phyloP scores from a whole-genome alignment of 305 asterid genomes.

The Plantago coronopus region DNA sequence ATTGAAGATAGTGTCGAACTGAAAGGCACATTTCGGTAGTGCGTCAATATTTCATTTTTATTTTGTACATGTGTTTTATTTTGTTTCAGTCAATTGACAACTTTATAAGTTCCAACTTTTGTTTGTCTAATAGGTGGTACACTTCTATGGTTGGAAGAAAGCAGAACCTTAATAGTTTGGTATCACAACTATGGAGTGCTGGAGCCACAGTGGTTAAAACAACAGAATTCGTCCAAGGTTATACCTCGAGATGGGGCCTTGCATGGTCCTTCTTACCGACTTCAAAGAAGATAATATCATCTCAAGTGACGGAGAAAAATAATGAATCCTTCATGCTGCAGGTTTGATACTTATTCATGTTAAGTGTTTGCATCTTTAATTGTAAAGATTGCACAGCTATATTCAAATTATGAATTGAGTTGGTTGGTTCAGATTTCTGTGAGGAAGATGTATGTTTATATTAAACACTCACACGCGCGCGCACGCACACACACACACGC shows the following conservation, averaged over 20 bases:
- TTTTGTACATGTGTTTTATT: slow-evolving; percentile 6
- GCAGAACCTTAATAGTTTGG: slow-evolving; percentile 62
- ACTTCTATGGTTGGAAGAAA: slow-evolving; percentile 95
- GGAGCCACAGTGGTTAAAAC: slow-evolving; percentile 87
- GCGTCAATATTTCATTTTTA: slow-evolving; percentile 1
- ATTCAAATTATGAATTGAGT: too few relatives aligned
- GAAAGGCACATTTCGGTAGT: slow-evolving; percentile 60
- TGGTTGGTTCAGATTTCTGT: too few relatives aligned
- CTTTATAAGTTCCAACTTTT: slow-evolving; percentile 6
- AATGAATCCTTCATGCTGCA: slow-evolving; percentile 67
- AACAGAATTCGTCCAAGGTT: slow-evolving; percentile 91
- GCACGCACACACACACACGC: too few relatives aligned
- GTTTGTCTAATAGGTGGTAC: slow-evolving; percentile 62
- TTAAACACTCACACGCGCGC: too few relatives aligned
- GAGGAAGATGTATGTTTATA: too few relatives aligned
- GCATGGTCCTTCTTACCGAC: slow-evolving; percentile 85
- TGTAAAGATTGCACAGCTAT: too few relatives aligned
- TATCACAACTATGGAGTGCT: slow-evolving; percentile 64
- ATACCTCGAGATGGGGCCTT: slow-evolving; percentile 95
- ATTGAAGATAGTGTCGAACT: slow-evolving; percentile 70
- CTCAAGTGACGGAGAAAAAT: slow-evolving; percentile 41
- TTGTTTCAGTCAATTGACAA: slow-evolving; percentile 1
- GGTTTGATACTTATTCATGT: slow-evolving; percentile 34
- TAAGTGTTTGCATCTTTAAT: background rate
- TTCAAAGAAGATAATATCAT: slow-evolving; percentile 40